Base-by-base conservation (phyloP, 257 asterid species). In the Knoxia roxburghii region DNA sequence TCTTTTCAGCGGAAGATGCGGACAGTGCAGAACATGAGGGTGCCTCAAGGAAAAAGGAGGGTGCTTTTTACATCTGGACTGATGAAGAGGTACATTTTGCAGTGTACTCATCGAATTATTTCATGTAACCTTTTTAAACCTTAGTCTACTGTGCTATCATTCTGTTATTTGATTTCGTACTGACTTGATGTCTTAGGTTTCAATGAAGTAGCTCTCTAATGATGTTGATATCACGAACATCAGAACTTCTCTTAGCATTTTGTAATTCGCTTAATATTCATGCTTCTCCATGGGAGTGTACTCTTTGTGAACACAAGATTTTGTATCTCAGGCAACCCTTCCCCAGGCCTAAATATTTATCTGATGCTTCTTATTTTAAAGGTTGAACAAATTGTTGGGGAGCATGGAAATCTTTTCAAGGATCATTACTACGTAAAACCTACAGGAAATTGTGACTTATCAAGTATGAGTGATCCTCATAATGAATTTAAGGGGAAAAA, bases 1-100 rank as follows among this genome's bases (percentile, higher is more conserved):
- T 93, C 64, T 93, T 77, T 76, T 93, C 97, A 2, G 99, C 99
- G 5, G 99, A 90, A 81, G 99, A 93, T 79, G 99, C 99, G 41
- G 99, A 93, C 68, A 93, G 97, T 86, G 90, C 90, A 21, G 97
- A 90, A 73, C 75, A 35, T 20, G 96, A 93, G 79, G 96, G 85
- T 37, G 82, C 94, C 30, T 41, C 68, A 0, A 68, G 79, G 71
- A 93, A 92, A 84, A 89, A 84, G 76, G 97, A 93, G 84, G 99
- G 99, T 55, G 96, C 96, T 26, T 93, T 90, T 78, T 93, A 93
- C 62, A 50, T 93, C 70, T 93, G 99, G 97, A 81, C 87, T 41
- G 82, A 83, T 82, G 74, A 58, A 46, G 99, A 93, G 96, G 99
- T 93, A 82, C 51, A 24, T 54, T 32, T 7, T 0, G 20, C 1